Base-by-base conservation (phyloP, 208 protist species). In the Crithidia thermophila region DNA sequence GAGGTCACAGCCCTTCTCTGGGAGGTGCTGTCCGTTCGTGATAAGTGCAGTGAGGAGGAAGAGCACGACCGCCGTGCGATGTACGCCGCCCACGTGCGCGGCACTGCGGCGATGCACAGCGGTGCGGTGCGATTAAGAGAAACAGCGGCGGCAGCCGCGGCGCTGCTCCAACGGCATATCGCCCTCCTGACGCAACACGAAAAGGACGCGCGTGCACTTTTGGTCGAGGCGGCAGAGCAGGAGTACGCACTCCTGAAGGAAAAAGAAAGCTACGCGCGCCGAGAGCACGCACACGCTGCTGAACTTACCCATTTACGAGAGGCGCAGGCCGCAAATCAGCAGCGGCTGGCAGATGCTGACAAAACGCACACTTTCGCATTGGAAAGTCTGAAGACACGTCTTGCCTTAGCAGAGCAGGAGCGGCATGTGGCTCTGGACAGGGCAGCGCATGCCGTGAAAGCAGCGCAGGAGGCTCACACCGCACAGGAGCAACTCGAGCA, bases 401-500 rank as follows among this genome's bases (percentile, higher is more conserved):
- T 71, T n/a, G 27, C 11, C 30, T 9, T 20, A 3, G 65, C 50
- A 11, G 16, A 65, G 18, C 23, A 55, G 28, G 31, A 62, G 42
- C 33, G 20, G 0, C 23, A 25, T 4, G 61, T 6, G 2, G 59
- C 60, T 4, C 10, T 40, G n/a, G 23, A 3, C 10, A 31, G 43
- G n/a, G 68, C 31, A 0, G 31, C 37, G 0, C 60, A 40, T 46
- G 72, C 61, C 3, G 28, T 31, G 11, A n/a, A 37, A 6, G 63
- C 62, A 11, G 67, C 51, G 16, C 53, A 53, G 14, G 34, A 39
- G 31, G 59, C 55, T 9, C 72, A 46, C 0, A 37, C 3, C 0
- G 27, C 23, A 8, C 10, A 61, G 27, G 51, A 28, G 33, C 40
- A 74, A 9, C 39, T 66, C 23, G 47, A n/a, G n/a, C n/a, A n/a